Base-by-base conservation (phyloP, 495 filamentous ascomycete species). In the Podospora sp. region DNA sequence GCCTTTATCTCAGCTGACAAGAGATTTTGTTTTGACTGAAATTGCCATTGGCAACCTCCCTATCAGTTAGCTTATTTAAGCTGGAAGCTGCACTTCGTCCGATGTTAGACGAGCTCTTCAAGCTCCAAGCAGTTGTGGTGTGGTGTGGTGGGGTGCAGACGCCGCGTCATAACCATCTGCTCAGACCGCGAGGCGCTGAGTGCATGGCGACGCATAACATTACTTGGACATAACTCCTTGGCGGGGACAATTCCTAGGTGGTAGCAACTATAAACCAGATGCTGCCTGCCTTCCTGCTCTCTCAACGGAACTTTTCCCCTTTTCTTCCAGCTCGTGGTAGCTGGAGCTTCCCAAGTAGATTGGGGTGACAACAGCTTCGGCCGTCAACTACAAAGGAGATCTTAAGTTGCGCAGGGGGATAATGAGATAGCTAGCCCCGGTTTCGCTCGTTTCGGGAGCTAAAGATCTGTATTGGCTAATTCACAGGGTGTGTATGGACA, bases 401-500 rank as follows among this genome's bases (percentile, higher is more conserved):
- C 14, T 46, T 2, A 18, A 11, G 57, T 60, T 21, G 25, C 16
- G 3, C 57, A 21, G 6, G 6, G 21, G 22, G 16, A 46, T 25
- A 20, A 56, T 36, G 62, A 65, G 35, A 49, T 46, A 46, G 68
- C 29, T 9, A 55, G 21, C 2, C 2, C 52, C 14, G 12, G 36
- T 50, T 21, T 29, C 18, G 9, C 49, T 18, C 8, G 11, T 21
- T 27, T 35, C 62, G 50, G 26, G 26, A 63, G 72, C 63, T 62
- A 60, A 69, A 66, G 57, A 60, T 63, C 74, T 70, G 71, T 68
- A 76, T 80, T 75, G 73, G 78, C 78, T 82, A 82, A 76, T 72
- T 77, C 79, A 83, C 79, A 83, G 73, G 69, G 72, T 69, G 71
- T 78, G 72, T 80, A 80, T 79, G 65, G 76, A 77, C 76, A 76